phyloP scores from a whole-genome alignment of 73 alveolate genomes.

The Stentor coeruleus region DNA sequence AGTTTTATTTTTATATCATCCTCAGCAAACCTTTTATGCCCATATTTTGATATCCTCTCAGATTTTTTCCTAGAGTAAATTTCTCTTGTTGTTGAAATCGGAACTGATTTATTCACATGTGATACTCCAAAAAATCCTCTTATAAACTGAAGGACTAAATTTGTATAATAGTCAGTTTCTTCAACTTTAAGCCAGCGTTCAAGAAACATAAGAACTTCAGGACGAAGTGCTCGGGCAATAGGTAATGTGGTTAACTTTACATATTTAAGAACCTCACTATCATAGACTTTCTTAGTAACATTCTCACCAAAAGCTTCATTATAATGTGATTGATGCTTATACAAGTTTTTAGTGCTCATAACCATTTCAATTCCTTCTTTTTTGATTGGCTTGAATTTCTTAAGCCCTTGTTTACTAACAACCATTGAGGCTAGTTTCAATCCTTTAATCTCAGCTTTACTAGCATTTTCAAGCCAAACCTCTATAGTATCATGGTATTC shows the following conservation, averaged over 20 bases:
- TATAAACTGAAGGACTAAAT: neutral
- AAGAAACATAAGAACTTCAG: neutral
- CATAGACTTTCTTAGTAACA: neutral
- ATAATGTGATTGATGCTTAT: neutral
- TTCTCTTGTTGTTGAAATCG: neutral
- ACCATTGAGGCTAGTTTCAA: neutral
- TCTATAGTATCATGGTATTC: neutral
- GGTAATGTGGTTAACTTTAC: neutral
- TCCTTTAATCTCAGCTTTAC: conserved; percentile 6
- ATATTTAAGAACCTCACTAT: neutral
- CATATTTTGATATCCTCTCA: neutral
- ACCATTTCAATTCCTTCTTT: neutral
- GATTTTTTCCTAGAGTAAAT: neutral
- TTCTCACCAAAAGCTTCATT: neutral
- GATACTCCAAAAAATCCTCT: neutral
- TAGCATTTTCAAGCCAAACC: neutral
- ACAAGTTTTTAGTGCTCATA: neutral
- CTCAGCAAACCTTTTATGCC: neutral
- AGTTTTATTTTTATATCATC: neutral
- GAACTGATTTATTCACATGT: neutral
- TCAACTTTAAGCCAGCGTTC: neutral
- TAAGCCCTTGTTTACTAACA: neutral
- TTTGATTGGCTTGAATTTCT: neutral
- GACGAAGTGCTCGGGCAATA: neutral
- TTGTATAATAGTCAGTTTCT: neutral